These are phyloP conservation scores for apple (Malus domestica) DNA, from an alignment of 306 rosid species.

Conservation along the genomic window DNA sequence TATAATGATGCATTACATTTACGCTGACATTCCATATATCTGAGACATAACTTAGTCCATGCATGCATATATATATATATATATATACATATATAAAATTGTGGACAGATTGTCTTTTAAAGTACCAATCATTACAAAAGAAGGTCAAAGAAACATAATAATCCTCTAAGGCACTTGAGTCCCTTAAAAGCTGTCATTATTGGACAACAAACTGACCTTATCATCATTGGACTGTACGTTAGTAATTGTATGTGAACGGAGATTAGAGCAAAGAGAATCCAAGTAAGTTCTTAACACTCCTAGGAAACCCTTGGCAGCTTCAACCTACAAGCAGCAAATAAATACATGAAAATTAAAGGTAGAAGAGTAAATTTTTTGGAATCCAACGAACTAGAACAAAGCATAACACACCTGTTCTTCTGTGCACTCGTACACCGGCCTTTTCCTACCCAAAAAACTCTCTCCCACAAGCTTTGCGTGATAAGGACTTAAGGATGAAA, in stretches of 20 bases:
- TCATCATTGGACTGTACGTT: slow-evolving; percentile 96
- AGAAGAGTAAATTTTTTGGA: neutral
- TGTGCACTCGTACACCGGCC: slow-evolving; percentile 81
- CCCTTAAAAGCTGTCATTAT: neutral
- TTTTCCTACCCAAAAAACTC: slow-evolving; percentile 84
- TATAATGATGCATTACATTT: neutral
- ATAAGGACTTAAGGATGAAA: slow-evolving; percentile 63
- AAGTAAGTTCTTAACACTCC: slow-evolving; percentile 65
- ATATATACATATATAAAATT: too few relatives aligned
- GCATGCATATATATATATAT: too few relatives aligned
- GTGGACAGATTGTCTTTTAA: neutral
- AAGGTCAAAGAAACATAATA: neutral
- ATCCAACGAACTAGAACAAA: neutral
- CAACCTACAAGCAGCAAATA: slow-evolving; percentile 38
- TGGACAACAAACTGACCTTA: slow-evolving; percentile 54
- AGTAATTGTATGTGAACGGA: slow-evolving; percentile 94
- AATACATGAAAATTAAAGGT: neutral
- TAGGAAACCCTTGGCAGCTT: slow-evolving; percentile 83
- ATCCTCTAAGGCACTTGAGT: neutral
- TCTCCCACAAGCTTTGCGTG: slow-evolving; percentile 91
- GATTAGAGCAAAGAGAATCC: slow-evolving; percentile 84
- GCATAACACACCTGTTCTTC: slow-evolving; percentile 68
- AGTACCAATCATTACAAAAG: neutral
- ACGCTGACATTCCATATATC: neutral
- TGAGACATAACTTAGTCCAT: neutral